Base-by-base conservation (phyloP, 805 yeast species). In the Yarrowia divulgata region DNA sequence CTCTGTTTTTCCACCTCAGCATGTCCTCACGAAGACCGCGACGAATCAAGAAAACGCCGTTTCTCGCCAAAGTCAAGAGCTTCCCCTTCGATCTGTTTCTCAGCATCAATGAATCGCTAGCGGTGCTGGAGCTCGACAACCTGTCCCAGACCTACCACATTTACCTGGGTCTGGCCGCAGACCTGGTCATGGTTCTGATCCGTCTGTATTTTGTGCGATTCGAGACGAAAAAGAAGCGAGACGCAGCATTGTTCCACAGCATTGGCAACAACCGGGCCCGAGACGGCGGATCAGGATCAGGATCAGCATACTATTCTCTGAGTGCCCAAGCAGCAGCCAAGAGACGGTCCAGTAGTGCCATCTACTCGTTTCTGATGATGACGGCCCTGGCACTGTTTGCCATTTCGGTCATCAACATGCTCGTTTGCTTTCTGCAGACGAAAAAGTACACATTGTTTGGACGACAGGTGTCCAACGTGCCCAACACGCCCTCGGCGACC, bases 401-500 rank as follows among this genome's bases (percentile, higher is more conserved):
- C 1, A n/a, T 67, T 6, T 71, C 74, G 35, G 8, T 71, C 0
- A 19, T 67, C 42, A 74, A 74, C 60, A 54, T 69, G 8, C 19
- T 55, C n/a, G 70, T 69, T 35, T 70, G 73, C 35, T 63, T 58
- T 18, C 48, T 45, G 8, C 63, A 69, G 43, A 69, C 50, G 9
- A 69, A 70, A 40, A 69, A 66, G 19, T 75, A 75, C 60, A 71
- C 73, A 2, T 66, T 75, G 49, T 54, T 73, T 70, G 76, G 73
- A 8, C 34, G 75, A 29, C 55, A 71, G 0, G n/a, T 71, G 5
- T 62, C 55, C 43, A 73, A 73, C 49, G 52, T 63, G 3, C 75
- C 75, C n/a, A 70, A 52, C n/a, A 73, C 76, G 3, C 73, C 75
- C 12, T 74, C 76, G 4, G 74, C 75, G 1, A 69, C 64, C 9